Base-by-base conservation (phyloP, 805 yeast genomes). In the Maudiozyma pseudohumilis region DNA sequence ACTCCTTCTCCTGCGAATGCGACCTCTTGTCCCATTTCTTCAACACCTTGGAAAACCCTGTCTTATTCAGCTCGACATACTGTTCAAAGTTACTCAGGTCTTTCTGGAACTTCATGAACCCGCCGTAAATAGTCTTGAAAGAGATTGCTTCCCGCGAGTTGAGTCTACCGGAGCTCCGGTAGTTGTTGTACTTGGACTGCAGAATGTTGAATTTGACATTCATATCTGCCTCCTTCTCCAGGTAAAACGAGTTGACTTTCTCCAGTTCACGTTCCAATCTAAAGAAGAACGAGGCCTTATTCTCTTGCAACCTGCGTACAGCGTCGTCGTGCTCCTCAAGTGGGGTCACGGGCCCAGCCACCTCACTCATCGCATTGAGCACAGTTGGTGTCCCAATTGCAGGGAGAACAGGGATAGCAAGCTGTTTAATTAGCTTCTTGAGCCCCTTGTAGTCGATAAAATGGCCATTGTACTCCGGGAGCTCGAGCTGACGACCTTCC, bases 11-110 rank as follows among this genome's bases (percentile, higher is more conserved):
- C 48, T 85, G 94, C 3, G 95, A 84, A 53, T 89, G 87, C 17
- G 96, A 86, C 44, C 96, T 69, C 61, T 92, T 92, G 62, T 92
- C 98, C 98, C 98, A 92, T 64, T 92, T 92, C 59, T 92, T 92
- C 52, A 92, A 72, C 21, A 86, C 96, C 62, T 92, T 92, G 17
- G 94, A 79, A 60, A 92, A 92, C 11, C 98, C 98, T 0, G 95
- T 85, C 52, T 88, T 96, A 56, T 92, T 92, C 41, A 92, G 69
- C 59, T 88, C 96, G 28, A 92, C 86, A 61, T 84, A 92, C 59
- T 89, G 96, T 55, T 92, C 95, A 20, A 92, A 66, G 41, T 94
- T 71, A 44, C 82, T 83, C 45, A 92, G 65, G 59, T 92, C 97
- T 48, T 87, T 82, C 37, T 94, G 80, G 49, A 85, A 85, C 50